Percentiles rank a stretch among this genome's conserved stretches.
phyloP scores from a whole-genome alignment of 2,329 filamentous ascomycete species.

The Moelleriella libera region DNA sequence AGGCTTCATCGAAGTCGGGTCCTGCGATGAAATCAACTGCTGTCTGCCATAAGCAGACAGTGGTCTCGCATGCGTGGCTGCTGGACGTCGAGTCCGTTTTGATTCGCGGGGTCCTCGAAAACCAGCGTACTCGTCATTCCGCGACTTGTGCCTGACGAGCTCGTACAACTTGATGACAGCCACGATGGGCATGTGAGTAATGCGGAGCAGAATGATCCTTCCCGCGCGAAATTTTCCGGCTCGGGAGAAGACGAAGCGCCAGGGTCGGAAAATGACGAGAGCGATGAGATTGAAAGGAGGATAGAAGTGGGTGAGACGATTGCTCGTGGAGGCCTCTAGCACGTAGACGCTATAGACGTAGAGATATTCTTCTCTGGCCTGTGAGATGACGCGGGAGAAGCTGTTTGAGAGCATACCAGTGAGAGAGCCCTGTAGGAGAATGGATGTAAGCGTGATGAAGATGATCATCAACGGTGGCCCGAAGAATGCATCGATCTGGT shows the following conservation, averaged over 20 bases:
- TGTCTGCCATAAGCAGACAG: slow-evolving; percentile 6
- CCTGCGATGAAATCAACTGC: slow-evolving; percentile 4
- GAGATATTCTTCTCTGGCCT: slow-evolving; percentile 61
- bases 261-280: slow-evolving; percentile 55
- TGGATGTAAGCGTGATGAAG: slow-evolving; percentile 65
- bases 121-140: slow-evolving; percentile 28
- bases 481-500: slow-evolving; percentile 42
- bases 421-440: slow-evolving; percentile 64
- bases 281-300: slow-evolving; percentile 64
- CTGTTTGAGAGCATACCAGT: slow-evolving; percentile 69
- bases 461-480: slow-evolving; percentile 52
- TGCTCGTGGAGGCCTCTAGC: slow-evolving; percentile 52
- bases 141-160: slow-evolving; percentile 25
- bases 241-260: slow-evolving; percentile 53
- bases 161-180: slow-evolving; percentile 57
- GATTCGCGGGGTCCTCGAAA: slow-evolving; percentile 30
- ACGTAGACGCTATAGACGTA: slow-evolving; percentile 60
- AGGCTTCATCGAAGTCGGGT: slow-evolving; percentile 6
- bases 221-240: slow-evolving; percentile 47
- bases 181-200: slow-evolving; percentile 54
- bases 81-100: slow-evolving; percentile 8
- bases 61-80: slow-evolving; percentile 7
- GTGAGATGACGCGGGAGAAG: slow-evolving; percentile 49
- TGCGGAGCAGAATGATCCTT: slow-evolving; percentile 47
- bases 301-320: slow-evolving; percentile 55